Conservation (phyloP, 768 basidiomycete species). For the Leccinum sublutescens region DNA sequence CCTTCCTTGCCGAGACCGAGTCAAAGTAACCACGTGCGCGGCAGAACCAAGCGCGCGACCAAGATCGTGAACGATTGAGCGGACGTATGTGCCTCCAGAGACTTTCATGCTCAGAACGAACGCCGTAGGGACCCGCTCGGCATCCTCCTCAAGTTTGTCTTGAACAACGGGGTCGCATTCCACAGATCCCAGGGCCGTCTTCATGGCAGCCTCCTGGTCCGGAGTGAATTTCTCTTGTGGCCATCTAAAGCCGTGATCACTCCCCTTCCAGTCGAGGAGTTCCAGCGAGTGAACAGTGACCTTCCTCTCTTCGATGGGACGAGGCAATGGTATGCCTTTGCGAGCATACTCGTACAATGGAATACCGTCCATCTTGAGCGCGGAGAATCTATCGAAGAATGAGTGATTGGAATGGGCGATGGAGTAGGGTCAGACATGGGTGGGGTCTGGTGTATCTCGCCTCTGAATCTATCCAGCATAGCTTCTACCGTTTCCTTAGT, state of each 20-base stretch:
- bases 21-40: slow-evolving; percentile 91
- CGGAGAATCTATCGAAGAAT: slow-evolving; percentile 73
- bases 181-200: slow-evolving; percentile 56
- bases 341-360: slow-evolving; percentile 96
- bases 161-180: slow-evolving; percentile 39
- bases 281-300: slow-evolving; percentile 82
- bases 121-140: slow-evolving; percentile 55
- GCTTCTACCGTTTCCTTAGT: slow-evolving; percentile 73
- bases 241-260: slow-evolving; percentile 73
- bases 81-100: slow-evolving; percentile 95
- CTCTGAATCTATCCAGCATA: slow-evolving; percentile 70
- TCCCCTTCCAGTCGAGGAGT: slow-evolving; percentile 74
- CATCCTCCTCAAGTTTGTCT: slow-evolving; percentile 32
- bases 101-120: slow-evolving; percentile 92
- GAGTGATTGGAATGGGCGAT: slow-evolving; percentile 2
- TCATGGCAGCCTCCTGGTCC: slow-evolving; percentile 69
- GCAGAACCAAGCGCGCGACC: slow-evolving; percentile 81
- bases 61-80: slow-evolving; percentile 93
- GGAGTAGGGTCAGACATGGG: slow-evolving; percentile 64
- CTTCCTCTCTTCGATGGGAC: slow-evolving; percentile 86
- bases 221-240: slow-evolving; percentile 68
- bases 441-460: slow-evolving; percentile 86
- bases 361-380: slow-evolving; percentile 97
- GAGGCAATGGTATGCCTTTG: slow-evolving; percentile 83
- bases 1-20: slow-evolving; percentile 83